These are phyloP conservation scores for Chaetomidium leptoderma DNA, from an alignment of 495 filamentous ascomycete genomes.

Conservation along the genomic window DNA sequence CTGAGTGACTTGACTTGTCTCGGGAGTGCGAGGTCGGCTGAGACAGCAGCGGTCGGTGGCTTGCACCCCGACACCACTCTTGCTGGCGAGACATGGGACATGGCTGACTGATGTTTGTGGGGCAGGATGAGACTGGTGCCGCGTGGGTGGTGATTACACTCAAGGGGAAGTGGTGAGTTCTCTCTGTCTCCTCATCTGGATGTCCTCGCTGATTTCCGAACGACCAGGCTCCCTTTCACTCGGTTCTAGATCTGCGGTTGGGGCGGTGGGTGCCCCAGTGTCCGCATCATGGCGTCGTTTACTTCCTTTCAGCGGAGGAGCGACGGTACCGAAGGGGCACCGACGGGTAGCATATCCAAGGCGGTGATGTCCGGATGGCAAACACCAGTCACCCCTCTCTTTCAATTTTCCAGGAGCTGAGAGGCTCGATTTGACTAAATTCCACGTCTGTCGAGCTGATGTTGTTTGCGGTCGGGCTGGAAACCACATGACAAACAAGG, in stretches of 20 bases:
- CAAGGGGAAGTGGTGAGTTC: slow-evolving; percentile 84
- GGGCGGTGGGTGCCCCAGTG: background rate
- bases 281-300: background rate
- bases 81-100: background rate
- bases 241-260: slow-evolving; percentile 48
- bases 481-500: slow-evolving; percentile 4
- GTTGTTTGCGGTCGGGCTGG: slow-evolving; percentile 1
- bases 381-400: background rate
- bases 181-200: background rate
- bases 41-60: background rate
- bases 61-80: background rate
- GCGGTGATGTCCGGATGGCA: background rate
- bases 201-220: slow-evolving; percentile 10
- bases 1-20: background rate
- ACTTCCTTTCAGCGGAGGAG: slow-evolving; percentile 1
- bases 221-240: slow-evolving; percentile 56
- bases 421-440: background rate
- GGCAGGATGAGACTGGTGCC: slow-evolving; percentile 61
- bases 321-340: background rate
- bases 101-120: background rate
- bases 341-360: background rate
- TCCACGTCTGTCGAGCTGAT: background rate
- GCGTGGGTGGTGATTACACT: slow-evolving; percentile 83
- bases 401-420: background rate
- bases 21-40: too few species aligned